A percentile compares a stretch with the other conserved stretches of the same genome.
Conservation (phyloP, 371 early-diverging fungal genomes). For the Lichtheimia ornata region DNA sequence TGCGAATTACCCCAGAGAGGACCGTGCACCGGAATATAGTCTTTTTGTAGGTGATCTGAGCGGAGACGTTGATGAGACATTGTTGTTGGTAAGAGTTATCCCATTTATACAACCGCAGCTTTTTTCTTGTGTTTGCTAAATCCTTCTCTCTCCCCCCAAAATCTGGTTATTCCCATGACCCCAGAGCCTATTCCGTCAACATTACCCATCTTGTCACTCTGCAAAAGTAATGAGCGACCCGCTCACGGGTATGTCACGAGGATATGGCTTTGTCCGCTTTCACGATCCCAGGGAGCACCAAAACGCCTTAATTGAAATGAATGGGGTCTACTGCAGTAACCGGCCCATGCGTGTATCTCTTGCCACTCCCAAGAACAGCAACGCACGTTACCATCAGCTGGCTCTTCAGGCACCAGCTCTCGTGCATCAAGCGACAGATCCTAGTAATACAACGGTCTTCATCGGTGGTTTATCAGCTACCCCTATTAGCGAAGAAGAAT, state of each 20-base stretch:
- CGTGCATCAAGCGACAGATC: conserved; percentile 50
- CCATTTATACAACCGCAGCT: not conserved
- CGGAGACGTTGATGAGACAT: conserved; percentile 71
- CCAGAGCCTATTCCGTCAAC: conserved; percentile 56
- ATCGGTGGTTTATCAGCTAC: conserved; percentile 82
- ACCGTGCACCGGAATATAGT: conserved; percentile 73
- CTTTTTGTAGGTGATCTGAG: conserved; percentile 89
- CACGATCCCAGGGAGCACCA: conserved; percentile 71
- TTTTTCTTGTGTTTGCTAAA: not conserved
- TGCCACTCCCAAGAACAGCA: conserved; percentile 71
- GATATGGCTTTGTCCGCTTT: conserved; percentile 88
- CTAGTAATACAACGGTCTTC: conserved; percentile 86
- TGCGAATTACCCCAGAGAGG: conserved; percentile 38
- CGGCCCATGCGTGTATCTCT: conserved; percentile 84
- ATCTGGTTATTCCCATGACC: conserved; percentile 52
- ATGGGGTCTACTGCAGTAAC: conserved; percentile 70
- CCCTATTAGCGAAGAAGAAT: conserved; percentile 80
- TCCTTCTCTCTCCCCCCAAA: conserved; percentile 58
- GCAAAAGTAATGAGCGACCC: conserved; percentile 86
- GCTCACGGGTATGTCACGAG: conserved; percentile 69
- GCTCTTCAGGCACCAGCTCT: conserved; percentile 40
- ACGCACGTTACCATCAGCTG: conserved; percentile 29
- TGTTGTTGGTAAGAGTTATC: conserved; percentile 61
- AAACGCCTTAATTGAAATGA: conserved; percentile 81
- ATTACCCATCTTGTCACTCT: conserved; percentile 72